phyloP scores from a whole-genome alignment of 129 eudicot species.

The Cynara cardunculus region DNA sequence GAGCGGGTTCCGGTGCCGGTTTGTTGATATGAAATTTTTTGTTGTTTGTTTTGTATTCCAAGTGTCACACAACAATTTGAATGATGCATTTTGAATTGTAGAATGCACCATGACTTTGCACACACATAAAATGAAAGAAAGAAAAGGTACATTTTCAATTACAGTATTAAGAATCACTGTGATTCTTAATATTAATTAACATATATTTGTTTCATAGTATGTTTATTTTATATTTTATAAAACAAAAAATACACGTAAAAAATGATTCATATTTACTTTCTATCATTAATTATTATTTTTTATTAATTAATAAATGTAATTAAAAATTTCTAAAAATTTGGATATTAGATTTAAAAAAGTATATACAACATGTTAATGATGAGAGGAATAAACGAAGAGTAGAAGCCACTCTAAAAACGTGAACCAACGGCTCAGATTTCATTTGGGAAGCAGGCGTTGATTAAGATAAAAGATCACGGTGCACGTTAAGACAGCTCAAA shows the following conservation, averaged over 20 bases:
- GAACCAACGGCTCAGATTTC: neutral
- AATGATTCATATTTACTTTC: too few relatives aligned
- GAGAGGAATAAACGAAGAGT: too few relatives aligned
- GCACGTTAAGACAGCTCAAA: constrained; percentile 43
- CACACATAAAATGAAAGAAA: neutral
- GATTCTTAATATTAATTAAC: too few relatives aligned
- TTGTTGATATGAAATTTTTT: constrained; percentile 21
- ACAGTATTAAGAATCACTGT: neutral
- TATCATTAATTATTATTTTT: too few relatives aligned
- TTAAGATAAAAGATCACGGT: neutral
- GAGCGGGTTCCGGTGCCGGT: constrained; percentile 20
- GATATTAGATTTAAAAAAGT: too few relatives aligned
- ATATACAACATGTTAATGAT: too few relatives aligned
- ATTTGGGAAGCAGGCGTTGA: neutral
- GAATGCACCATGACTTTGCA: neutral
- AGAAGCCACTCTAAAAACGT: neutral
- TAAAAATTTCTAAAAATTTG: too few relatives aligned
- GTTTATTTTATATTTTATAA: too few relatives aligned
- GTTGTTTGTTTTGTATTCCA: neutral
- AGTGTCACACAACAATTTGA: constrained; percentile 12
- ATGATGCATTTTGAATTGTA: constrained; percentile 1
- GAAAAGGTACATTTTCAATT: neutral
- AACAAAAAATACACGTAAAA: too few relatives aligned
- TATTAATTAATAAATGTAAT: too few relatives aligned
- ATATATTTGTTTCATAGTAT: too few relatives aligned